Conservation (phyloP, 2,329 filamentous ascomycete species). For the Aureobasidium sp. region DNA sequence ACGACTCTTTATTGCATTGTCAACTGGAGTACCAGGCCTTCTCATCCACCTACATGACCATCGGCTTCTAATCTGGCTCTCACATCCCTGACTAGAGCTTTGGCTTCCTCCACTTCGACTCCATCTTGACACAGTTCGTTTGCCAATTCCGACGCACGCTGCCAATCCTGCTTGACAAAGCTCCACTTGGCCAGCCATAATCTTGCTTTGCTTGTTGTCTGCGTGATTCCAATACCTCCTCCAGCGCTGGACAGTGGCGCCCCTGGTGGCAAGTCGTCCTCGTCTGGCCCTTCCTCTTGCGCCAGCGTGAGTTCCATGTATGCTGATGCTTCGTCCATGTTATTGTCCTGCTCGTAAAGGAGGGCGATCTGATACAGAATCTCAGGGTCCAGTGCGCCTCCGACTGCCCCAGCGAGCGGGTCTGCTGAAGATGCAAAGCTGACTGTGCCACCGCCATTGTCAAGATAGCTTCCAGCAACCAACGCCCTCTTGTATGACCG, state of each 20-base stretch:
- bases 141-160: slow-evolving; percentile 68
- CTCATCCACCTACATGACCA: neutral
- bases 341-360: slow-evolving; percentile 74
- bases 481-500: slow-evolving; percentile 90
- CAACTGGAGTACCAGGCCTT: neutral
- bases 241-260: slow-evolving; percentile 24
- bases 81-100: slow-evolving; percentile 81
- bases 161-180: slow-evolving; percentile 66
- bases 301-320: slow-evolving; percentile 96
- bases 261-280: slow-evolving; percentile 24
- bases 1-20: neutral
- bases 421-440: slow-evolving; percentile 41
- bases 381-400: slow-evolving; percentile 71
- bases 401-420: slow-evolving; percentile 39
- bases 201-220: slow-evolving; percentile 82
- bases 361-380: slow-evolving; percentile 81
- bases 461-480: slow-evolving; percentile 79
- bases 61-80: slow-evolving; percentile 59
- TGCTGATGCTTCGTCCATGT: slow-evolving; percentile 70
- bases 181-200: slow-evolving; percentile 87
- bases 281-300: slow-evolving; percentile 68
- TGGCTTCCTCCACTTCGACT: slow-evolving; percentile 93
- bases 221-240: slow-evolving; percentile 71
- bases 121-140: slow-evolving; percentile 93
- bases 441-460: slow-evolving; percentile 48